Percentiles rank a stretch among this genome's conserved stretches.
Conservation (phyloP, 2,329 filamentous ascomycete genomes). For the Colletotrichum siamense region DNA sequence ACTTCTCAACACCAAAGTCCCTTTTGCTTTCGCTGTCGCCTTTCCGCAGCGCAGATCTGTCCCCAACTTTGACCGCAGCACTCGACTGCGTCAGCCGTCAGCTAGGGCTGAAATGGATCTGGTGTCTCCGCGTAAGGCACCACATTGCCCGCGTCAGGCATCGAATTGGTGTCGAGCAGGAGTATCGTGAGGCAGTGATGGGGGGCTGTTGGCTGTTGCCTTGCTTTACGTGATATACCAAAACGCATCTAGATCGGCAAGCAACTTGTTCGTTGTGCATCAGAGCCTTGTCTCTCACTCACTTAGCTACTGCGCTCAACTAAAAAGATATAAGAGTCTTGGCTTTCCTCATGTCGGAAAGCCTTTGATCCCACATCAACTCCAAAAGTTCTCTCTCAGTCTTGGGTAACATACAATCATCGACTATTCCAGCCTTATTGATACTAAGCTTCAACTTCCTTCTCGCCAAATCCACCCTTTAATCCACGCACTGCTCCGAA, state of each 20-base stretch:
- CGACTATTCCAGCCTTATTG: accelerated
- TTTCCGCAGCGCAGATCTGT: background rate
- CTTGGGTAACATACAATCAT: background rate
- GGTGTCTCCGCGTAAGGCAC: background rate
- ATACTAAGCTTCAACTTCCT: background rate
- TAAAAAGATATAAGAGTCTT: background rate
- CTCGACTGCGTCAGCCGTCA: background rate
- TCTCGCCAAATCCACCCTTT: accelerated
- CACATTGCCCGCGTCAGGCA: background rate
- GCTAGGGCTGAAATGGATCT: background rate
- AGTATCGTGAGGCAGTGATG: background rate
- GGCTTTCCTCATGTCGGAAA: background rate
- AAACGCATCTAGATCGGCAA: background rate
- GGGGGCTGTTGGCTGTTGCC: background rate
- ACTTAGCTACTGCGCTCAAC: background rate
- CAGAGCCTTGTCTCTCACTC: background rate
- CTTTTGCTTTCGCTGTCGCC: background rate
- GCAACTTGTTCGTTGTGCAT: background rate
- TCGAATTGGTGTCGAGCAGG: background rate
- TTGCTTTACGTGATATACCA: background rate
- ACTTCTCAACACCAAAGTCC: background rate
- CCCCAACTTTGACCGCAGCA: background rate
- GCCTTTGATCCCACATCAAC: background rate
- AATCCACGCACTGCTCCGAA: accelerated
- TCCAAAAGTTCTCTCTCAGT: background rate